Percentiles rank a stretch among this genome's conserved stretches.
Evolutionary conservation across 768 basidiomycete species (phyloP).

Genomic region (Kwoniella heveanensis): DNA sequence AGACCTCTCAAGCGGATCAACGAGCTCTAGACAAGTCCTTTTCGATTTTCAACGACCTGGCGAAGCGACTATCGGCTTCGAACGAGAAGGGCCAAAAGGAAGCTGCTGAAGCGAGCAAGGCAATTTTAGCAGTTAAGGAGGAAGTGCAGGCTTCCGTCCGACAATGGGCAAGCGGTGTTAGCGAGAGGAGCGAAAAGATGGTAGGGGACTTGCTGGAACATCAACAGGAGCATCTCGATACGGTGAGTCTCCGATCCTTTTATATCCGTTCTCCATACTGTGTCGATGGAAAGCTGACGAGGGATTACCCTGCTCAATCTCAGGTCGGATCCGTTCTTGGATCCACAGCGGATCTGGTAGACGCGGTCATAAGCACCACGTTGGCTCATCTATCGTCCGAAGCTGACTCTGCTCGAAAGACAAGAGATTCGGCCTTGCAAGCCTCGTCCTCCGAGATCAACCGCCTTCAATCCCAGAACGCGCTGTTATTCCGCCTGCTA

Average conservation of each 20-base stretch:
- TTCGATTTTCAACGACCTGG: conserved; percentile 32
- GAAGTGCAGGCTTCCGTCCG: conserved; percentile 36
- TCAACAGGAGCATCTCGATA: conserved; percentile 44
- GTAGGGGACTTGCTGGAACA: conserved; percentile 42
- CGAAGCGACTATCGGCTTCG: conserved; percentile 31
- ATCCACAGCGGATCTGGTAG: conserved; percentile 65
- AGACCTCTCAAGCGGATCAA: conserved; percentile 32
- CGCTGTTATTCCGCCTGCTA: conserved; percentile 64
- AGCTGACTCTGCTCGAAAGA: conserved; percentile 61
- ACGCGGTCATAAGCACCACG: conserved; percentile 65
- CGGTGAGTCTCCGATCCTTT: conserved; percentile 31
- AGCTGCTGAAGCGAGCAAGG: conserved; percentile 19
- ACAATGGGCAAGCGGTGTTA: conserved; percentile 41
- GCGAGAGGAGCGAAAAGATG: conserved; percentile 36
- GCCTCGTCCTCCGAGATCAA: conserved; percentile 57
- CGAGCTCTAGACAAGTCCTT: conserved; percentile 35
- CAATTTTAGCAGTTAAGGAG: conserved; percentile 29
- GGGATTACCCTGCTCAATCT: not conserved
- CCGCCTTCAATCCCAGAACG: conserved; percentile 72
- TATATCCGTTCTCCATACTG: too few species aligned
- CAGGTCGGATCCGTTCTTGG: conserved; percentile 60
- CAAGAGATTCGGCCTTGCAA: conserved; percentile 56
- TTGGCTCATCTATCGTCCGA: conserved; percentile 65
- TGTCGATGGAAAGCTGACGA: not conserved
- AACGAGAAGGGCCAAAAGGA: conserved; percentile 37